phyloP scores from a whole-genome alignment of 768 basidiomycete species.

The Kwoniella europaea region DNA sequence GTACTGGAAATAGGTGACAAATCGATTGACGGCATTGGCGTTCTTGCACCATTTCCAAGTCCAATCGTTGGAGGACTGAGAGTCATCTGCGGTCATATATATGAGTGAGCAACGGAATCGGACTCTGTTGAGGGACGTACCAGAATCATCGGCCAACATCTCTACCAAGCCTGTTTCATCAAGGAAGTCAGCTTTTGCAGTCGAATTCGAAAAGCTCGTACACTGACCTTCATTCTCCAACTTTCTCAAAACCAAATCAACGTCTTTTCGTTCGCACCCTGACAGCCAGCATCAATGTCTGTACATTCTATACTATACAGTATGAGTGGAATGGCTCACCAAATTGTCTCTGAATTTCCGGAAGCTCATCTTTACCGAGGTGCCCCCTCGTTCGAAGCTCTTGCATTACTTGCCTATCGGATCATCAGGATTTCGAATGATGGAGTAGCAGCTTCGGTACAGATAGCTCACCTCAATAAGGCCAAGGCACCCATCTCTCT shows the following conservation, averaged over 20 bases:
- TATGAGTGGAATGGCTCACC: constrained; percentile 4
- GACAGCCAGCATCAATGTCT: neutral
- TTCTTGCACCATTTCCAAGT: constrained; percentile 2
- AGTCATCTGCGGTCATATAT: neutral
- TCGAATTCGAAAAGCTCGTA: too few relatives aligned
- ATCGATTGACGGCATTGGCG: neutral
- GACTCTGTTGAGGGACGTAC: neutral
- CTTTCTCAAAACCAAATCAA: neutral
- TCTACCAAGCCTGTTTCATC: neutral
- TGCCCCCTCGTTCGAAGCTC: neutral
- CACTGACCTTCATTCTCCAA: constrained; percentile 1
- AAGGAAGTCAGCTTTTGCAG: neutral
- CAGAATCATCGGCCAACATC: neutral
- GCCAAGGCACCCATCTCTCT: constrained; percentile 3
- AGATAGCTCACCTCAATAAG: constrained; percentile 3
- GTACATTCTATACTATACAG: neutral
- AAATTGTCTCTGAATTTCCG: neutral
- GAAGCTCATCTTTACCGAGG: neutral
- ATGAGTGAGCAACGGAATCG: neutral
- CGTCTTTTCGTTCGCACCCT: neutral
- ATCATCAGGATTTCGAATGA: too few relatives aligned
- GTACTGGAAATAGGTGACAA: constrained; percentile 10
- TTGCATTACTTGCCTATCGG: constrained; percentile 1
- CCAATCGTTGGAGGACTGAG: neutral
- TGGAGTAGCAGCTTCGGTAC: neutral